Percentiles rank a stretch among this genome's conserved stretches.
Evolutionary conservation across 83 land plant genomes (phyloP).

Genomic region (Picea abies): DNA sequence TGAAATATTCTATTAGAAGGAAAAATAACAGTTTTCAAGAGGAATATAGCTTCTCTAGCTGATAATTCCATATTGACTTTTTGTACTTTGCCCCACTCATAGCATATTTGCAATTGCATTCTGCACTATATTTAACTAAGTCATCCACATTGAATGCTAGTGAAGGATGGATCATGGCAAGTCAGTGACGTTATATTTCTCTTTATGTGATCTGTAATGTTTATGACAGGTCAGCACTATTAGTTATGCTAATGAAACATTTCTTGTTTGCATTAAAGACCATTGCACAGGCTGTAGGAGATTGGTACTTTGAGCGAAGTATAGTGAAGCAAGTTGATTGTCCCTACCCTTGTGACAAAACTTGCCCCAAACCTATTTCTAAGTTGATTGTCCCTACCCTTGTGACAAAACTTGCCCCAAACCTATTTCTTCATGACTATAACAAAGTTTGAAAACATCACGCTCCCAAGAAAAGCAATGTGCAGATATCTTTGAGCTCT

Average conservation of each 20-base stretch:
- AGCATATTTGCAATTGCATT: too few relatives aligned
- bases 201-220: not conserved
- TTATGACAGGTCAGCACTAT: not conserved
- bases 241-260: not conserved
- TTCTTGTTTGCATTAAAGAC: constrained; percentile 29
- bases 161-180: not conserved
- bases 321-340: constrained; percentile 46
- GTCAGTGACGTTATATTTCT: not conserved
- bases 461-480: too few relatives aligned
- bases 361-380: constrained; percentile 27
- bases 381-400: constrained; percentile 59
- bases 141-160: too few relatives aligned
- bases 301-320: constrained; percentile 59
- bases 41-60: too few relatives aligned
- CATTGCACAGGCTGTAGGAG: constrained; percentile 69
- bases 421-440: too few relatives aligned
- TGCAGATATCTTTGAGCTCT: too few relatives aligned
- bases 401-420: constrained; percentile 42
- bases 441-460: too few relatives aligned
- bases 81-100: too few relatives aligned
- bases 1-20: too few relatives aligned
- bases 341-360: constrained; percentile 58
- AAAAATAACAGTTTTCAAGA: too few relatives aligned
- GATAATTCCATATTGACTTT: too few relatives aligned
- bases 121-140: too few relatives aligned